phyloP scores from a whole-genome alignment of 2,329 filamentous ascomycete species.

The Epicoccum nigrum region DNA sequence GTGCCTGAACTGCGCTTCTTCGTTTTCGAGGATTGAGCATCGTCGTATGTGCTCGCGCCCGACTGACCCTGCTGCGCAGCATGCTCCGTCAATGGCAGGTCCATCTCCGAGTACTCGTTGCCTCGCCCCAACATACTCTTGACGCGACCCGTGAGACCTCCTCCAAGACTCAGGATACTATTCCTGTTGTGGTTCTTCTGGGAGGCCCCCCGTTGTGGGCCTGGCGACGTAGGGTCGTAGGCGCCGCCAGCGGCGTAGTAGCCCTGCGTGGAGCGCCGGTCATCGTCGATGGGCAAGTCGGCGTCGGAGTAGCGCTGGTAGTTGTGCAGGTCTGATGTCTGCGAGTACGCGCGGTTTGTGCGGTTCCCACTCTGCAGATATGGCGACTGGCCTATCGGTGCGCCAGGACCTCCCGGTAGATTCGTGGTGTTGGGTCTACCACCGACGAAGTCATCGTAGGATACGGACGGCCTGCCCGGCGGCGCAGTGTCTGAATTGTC shows the following conservation, averaged over 20 bases:
- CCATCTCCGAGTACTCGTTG: slow-evolving; percentile 93
- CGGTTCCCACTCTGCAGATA: slow-evolving; percentile 46
- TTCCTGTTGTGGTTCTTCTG: slow-evolving; percentile 75
- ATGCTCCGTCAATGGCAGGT: slow-evolving; percentile 87
- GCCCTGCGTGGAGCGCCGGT: slow-evolving; percentile 72
- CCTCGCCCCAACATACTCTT: slow-evolving; percentile 92
- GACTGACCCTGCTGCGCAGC: slow-evolving; percentile 55
- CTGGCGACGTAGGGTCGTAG: slow-evolving; percentile 61
- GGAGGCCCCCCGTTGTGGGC: slow-evolving; percentile 54
- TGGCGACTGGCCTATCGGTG: slow-evolving; percentile 44
- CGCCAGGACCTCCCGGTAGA: slow-evolving; percentile 53
- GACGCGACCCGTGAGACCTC: slow-evolving; percentile 82
- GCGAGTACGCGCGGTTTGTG: slow-evolving; percentile 62
- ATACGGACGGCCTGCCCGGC: slow-evolving; percentile 79
- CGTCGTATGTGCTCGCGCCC: slow-evolving; percentile 49
- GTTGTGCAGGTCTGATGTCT: slow-evolving; percentile 83
- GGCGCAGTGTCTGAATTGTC: slow-evolving; percentile 67
- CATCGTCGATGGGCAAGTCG: slow-evolving; percentile 82
- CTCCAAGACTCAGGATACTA: slow-evolving; percentile 85
- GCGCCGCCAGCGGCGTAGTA: slow-evolving; percentile 76
- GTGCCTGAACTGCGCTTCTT: slow-evolving; percentile 58
- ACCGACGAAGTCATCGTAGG: slow-evolving; percentile 92
- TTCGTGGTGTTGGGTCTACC: slow-evolving; percentile 54
- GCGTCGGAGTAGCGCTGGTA: slow-evolving; percentile 92
- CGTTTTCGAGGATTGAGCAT: slow-evolving; percentile 30